These are phyloP conservation scores for Leucocoprinus leucothites DNA, from an alignment of 768 basidiomycete species.

Conservation along the genomic window DNA sequence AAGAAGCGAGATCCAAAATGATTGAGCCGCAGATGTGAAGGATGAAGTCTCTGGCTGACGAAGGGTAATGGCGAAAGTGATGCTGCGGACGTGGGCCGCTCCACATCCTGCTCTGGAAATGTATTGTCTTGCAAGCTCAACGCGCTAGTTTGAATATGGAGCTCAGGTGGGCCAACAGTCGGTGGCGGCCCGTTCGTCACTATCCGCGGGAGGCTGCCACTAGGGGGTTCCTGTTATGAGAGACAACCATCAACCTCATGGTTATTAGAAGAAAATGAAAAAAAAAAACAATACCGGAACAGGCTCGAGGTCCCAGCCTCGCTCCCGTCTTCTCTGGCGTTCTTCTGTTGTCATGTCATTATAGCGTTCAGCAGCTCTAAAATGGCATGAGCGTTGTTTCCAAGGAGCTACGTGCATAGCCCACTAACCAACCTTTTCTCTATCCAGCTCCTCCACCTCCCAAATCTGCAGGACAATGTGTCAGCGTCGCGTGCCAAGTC, in stretches of 20 bases:
- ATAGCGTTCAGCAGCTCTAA: constrained; percentile 83
- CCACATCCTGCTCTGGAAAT: constrained; percentile 20
- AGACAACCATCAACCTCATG: background rate
- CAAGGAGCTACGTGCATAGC: background rate
- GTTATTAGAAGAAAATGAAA: background rate
- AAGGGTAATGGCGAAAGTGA: constrained; percentile 39
- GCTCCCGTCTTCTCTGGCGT: constrained; percentile 48
- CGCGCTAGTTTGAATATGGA: constrained; percentile 47
- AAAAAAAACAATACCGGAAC: background rate
- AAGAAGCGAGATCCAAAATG: constrained; percentile 86
- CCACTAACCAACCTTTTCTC: constrained; percentile 65
- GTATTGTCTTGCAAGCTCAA: constrained; percentile 29
- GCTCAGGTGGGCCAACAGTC: constrained; percentile 17
- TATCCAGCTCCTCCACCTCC: constrained; percentile 84
- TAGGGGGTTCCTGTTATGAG: background rate
- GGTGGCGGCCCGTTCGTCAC: constrained; percentile 22
- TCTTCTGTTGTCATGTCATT: constrained; percentile 61
- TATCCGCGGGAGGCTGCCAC: constrained; percentile 1
- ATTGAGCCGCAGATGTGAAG: constrained; percentile 65
- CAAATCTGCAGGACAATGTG: constrained; percentile 51
- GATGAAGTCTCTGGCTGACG: constrained; percentile 47
- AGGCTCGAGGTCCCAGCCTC: constrained; percentile 65
- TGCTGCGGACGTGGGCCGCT: constrained; percentile 23
- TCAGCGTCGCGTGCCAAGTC: constrained; percentile 7
- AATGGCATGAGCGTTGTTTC: constrained; percentile 7